Conservation (phyloP, 129 eudicot species). For the Scalesia atractyloides region DNA sequence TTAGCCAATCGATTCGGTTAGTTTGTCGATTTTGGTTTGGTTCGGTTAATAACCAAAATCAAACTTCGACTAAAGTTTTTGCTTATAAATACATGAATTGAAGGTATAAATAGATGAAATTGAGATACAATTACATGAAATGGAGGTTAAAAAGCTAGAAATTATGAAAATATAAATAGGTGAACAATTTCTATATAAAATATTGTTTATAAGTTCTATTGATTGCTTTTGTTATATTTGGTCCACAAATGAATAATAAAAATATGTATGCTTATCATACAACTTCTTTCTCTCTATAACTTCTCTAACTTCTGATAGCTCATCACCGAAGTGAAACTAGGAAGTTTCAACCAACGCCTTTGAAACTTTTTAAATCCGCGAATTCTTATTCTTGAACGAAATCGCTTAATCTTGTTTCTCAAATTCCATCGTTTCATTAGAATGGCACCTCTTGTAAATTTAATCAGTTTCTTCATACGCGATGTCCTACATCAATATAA, state of each 20-base stretch:
- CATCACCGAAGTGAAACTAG: slow-evolving; percentile 57
- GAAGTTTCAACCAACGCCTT: slow-evolving; percentile 63
- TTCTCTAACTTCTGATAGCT: slow-evolving; percentile 57
- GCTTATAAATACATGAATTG: too few relatives aligned
- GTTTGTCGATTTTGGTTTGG: too few relatives aligned
- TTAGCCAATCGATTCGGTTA: too few relatives aligned
- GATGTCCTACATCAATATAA: slow-evolving; percentile 69
- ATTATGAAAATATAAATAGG: too few relatives aligned
- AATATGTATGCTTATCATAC: slow-evolving; percentile 16
- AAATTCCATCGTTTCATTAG: slow-evolving; percentile 45
- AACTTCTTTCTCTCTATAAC: slow-evolving; percentile 5
- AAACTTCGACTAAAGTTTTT: too few relatives aligned
- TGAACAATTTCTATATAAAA: background rate
- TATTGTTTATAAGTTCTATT: background rate
- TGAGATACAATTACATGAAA: too few relatives aligned
- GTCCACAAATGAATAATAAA: background rate
- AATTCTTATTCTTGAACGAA: slow-evolving; percentile 66
- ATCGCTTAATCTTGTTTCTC: slow-evolving; percentile 54
- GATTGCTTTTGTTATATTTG: background rate
- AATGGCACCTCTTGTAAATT: slow-evolving; percentile 42
- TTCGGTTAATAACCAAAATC: too few relatives aligned
- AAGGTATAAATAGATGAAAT: too few relatives aligned
- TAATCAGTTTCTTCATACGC: slow-evolving; percentile 48
- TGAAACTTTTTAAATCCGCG: slow-evolving; percentile 59
- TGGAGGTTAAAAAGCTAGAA: too few relatives aligned